Conservation (phyloP, 2,329 filamentous ascomycete genomes). For the Xylariaceae sp. region DNA sequence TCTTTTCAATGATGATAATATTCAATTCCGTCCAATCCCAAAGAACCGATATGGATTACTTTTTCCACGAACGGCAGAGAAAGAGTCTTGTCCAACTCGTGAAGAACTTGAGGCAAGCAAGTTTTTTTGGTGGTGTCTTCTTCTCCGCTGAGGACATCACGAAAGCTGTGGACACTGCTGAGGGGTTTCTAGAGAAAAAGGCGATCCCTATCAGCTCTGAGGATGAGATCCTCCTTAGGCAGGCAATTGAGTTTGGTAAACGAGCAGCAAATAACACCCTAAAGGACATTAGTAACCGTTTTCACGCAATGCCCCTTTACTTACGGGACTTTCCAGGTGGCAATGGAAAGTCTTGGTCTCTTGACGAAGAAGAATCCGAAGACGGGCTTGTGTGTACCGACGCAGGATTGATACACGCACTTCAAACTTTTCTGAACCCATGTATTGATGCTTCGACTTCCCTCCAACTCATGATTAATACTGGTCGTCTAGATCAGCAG, state of each 20-base stretch:
- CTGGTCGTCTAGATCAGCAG: constrained; percentile 49
- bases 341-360: constrained; percentile 69
- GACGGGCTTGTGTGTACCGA: constrained; percentile 53
- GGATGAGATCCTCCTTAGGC: constrained; percentile 66
- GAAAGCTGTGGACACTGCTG: constrained; percentile 69
- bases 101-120: constrained; percentile 79
- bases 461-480: constrained; percentile 56
- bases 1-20: constrained; percentile 84
- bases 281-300: constrained; percentile 71
- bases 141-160: constrained; percentile 69
- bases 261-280: constrained; percentile 64
- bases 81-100: constrained; percentile 73
- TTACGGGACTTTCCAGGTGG: constrained; percentile 70
- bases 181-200: constrained; percentile 70
- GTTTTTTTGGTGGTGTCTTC: constrained; percentile 84
- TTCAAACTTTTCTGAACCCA: constrained; percentile 60
- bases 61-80: constrained; percentile 80
- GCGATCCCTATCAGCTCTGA: constrained; percentile 63
- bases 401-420: constrained; percentile 55
- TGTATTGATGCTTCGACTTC: constrained; percentile 51
- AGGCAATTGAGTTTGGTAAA: constrained; percentile 72
- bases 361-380: constrained; percentile 61
- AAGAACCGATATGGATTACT: constrained; percentile 81
- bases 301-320: constrained; percentile 80
- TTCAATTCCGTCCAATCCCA: constrained; percentile 91